phyloP scores from a whole-genome alignment of 164 flowering plant genomes.

The Magnolia officinalis region DNA sequence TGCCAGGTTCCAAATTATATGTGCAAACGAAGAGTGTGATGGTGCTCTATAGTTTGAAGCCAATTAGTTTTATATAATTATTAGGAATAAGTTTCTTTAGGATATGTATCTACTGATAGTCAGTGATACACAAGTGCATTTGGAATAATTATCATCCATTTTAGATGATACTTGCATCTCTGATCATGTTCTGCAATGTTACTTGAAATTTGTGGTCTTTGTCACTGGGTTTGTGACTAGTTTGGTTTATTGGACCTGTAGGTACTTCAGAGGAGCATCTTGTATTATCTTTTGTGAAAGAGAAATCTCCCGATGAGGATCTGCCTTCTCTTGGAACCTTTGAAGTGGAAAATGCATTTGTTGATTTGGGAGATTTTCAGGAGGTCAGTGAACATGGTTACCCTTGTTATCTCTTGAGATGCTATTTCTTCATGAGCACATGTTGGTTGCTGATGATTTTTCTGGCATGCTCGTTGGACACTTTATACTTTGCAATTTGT shows the following conservation, averaged over 20 bases:
- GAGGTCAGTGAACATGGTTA: conserved; percentile 30
- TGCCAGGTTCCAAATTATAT: too few relatives aligned
- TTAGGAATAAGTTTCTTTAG: too few relatives aligned
- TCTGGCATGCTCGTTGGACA: background rate
- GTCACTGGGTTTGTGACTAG: background rate
- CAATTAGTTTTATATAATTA: too few relatives aligned
- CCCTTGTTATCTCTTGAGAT: background rate
- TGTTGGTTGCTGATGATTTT: too few relatives aligned
- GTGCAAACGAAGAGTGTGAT: too few relatives aligned
- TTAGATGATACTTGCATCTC: too few relatives aligned
- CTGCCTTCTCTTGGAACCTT: conserved; percentile 17
- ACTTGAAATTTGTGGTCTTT: background rate
- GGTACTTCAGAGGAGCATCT: conserved; percentile 25
- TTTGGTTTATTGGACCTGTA: conserved; percentile 2
- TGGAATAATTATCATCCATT: too few relatives aligned
- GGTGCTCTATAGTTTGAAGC: too few relatives aligned
- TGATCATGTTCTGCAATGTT: background rate
- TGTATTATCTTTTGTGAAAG: conserved; percentile 23
- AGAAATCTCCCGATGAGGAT: conserved; percentile 29
- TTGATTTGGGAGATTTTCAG: conserved; percentile 31
- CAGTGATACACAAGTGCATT: too few relatives aligned
- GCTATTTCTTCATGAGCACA: background rate
- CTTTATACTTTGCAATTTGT: background rate
- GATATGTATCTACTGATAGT: too few relatives aligned
- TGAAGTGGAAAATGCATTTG: conserved; percentile 23